Evolutionary conservation across 768 basidiomycete species (phyloP).

Genomic region (Cystofilobasidium macerans): DNA sequence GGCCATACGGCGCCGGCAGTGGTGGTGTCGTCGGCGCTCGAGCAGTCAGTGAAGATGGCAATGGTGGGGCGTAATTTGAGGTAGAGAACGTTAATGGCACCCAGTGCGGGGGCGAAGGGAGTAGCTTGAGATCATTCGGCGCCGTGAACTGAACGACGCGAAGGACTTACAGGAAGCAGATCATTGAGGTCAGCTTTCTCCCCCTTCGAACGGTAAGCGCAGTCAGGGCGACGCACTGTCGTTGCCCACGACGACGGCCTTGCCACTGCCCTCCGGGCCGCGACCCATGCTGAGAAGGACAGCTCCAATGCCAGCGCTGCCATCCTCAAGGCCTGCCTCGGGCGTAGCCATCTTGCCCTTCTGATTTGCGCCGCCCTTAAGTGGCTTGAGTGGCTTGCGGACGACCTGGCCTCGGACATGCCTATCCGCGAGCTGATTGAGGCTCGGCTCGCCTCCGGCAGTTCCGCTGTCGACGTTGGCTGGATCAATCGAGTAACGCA

Average conservation of each 20-base stretch:
- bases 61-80: slow-evolving; percentile 3
- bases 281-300: slow-evolving; percentile 8
- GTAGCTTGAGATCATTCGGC: background rate
- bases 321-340: background rate
- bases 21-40: background rate
- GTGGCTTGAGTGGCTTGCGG: background rate
- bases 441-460: background rate
- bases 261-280: slow-evolving; percentile 18
- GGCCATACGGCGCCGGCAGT: background rate
- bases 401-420: slow-evolving; percentile 6
- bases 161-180: background rate
- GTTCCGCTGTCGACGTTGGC: background rate
- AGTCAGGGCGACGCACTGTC: slow-evolving; percentile 9
- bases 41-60: background rate
- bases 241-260: slow-evolving; percentile 24
- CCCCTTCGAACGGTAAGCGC: background rate
- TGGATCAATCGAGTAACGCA: background rate
- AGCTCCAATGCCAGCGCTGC: background rate
- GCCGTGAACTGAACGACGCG: slow-evolving; percentile 12
- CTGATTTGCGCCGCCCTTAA: background rate
- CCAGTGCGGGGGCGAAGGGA: slow-evolving; percentile 12
- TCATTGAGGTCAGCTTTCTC: no score
- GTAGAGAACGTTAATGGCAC: slow-evolving; percentile 17
- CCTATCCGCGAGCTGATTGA: background rate
- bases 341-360: background rate